Conservation (phyloP, 768 basidiomycete genomes). For the Amanita subjunquillea region DNA sequence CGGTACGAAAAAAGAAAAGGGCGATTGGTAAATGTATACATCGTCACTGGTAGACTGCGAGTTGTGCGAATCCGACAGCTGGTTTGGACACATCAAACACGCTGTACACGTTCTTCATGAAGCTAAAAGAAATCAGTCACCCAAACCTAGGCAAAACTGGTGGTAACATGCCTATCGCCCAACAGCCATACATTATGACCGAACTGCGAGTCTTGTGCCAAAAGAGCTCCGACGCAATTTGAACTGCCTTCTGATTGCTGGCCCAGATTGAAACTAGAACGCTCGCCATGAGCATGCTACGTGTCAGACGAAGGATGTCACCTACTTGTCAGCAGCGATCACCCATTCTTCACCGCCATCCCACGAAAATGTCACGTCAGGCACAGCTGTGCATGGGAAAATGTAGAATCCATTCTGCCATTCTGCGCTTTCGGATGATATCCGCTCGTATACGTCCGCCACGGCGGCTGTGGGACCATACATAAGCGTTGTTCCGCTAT, state of each 20-base stretch:
- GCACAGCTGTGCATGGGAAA: neutral
- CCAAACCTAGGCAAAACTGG: neutral
- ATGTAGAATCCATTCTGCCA: neutral
- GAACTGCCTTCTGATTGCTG: neutral
- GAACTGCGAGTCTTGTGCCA: neutral
- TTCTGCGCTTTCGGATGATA: neutral
- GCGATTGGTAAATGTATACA: too few relatives aligned
- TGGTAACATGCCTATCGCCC: neutral
- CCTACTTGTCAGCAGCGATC: neutral
- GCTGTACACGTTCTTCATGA: conserved; percentile 31
- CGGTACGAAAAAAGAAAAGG: too few relatives aligned
- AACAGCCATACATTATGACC: neutral
- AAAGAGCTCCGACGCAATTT: neutral
- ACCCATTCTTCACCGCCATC: neutral
- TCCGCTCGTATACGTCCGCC: neutral
- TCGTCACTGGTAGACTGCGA: neutral
- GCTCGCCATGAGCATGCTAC: neutral
- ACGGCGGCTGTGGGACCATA: neutral
- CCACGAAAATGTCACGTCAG: neutral
- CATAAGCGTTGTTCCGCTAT: neutral
- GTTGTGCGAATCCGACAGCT: conserved; percentile 22
- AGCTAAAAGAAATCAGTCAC: conserved; percentile 6
- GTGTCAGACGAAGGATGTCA: neutral
- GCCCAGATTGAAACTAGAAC: neutral
- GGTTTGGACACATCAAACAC: conserved; percentile 22